phyloP scores from a whole-genome alignment of 495 filamentous ascomycete genomes.

The Physcia stellaris region DNA sequence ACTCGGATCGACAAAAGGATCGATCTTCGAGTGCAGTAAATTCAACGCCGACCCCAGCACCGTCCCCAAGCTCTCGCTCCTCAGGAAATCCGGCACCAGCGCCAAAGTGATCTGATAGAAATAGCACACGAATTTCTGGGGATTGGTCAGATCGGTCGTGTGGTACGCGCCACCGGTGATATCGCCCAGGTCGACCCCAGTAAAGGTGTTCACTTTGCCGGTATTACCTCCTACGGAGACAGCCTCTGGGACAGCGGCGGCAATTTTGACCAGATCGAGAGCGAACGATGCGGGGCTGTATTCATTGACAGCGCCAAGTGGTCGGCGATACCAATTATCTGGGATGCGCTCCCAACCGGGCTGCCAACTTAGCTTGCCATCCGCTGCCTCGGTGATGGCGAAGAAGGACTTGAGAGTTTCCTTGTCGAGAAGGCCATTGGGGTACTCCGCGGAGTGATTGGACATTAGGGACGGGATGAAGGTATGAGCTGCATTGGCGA shows the following conservation, averaged over 20 bases:
- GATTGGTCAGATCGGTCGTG: conserved; percentile 24
- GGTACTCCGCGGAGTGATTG: conserved; percentile 17
- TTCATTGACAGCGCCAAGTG: conserved; percentile 17
- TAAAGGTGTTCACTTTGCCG: conserved; percentile 39
- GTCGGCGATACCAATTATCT: conserved; percentile 38
- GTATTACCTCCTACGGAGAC: conserved; percentile 41
- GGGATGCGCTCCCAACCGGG: conserved; percentile 41
- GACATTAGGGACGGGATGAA: conserved; percentile 25
- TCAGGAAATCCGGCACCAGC: conserved; percentile 29
- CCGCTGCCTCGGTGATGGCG: conserved; percentile 22
- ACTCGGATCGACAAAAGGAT: conserved; percentile 6
- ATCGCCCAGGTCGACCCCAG: conserved; percentile 31
- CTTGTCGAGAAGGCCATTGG: conserved; percentile 19
- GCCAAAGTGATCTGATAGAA: conserved; percentile 28
- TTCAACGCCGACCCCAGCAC: conserved; percentile 6
- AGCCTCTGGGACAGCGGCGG: conserved; percentile 19
- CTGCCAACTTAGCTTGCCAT: conserved; percentile 25
- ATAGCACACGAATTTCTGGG: conserved; percentile 35
- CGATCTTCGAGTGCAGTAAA: conserved; percentile 6
- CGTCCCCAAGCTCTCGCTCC: conserved; percentile 6
- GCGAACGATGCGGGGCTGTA: conserved; percentile 27
- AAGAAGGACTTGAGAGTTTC: conserved; percentile 33
- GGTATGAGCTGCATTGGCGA: conserved; percentile 33
- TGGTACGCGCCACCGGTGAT: conserved; percentile 39
- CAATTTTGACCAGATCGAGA: conserved; percentile 23